Conservation (phyloP, 2,329 filamentous ascomycete genomes). For the Alternaria angustiovoidea region DNA sequence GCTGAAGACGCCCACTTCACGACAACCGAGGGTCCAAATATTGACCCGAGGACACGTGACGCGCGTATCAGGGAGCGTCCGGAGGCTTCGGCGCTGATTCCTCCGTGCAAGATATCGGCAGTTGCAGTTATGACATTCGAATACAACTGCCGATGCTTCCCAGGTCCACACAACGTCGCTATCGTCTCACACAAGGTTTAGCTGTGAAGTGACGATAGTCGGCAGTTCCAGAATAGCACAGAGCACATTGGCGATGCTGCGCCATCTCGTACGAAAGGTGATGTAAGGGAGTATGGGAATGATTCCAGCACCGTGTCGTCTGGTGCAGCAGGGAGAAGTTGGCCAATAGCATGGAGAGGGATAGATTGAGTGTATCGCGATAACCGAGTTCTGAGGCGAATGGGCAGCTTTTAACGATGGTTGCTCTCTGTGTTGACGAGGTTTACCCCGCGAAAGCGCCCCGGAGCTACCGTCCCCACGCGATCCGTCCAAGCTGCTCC, state of each 20-base stretch:
- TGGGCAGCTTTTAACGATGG: conserved; percentile 4
- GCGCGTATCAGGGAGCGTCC: background rate
- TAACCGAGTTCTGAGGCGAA: conserved; percentile 16
- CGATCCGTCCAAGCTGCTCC: conserved; percentile 16
- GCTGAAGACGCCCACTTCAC: background rate
- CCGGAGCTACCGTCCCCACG: conserved; percentile 18
- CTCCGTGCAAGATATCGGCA: conserved; percentile 21
- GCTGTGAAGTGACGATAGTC: conserved; percentile 10
- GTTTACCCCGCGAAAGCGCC: conserved; percentile 18
- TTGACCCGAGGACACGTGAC: conserved; percentile 11
- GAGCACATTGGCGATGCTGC: conserved; percentile 4
- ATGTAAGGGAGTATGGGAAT: conserved; percentile 11
- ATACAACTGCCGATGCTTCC: conserved; percentile 27
- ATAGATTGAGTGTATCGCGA: conserved; percentile 8
- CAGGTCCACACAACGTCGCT: conserved; percentile 18
- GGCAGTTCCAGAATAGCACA: conserved; percentile 28
- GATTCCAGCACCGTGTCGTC: background rate
- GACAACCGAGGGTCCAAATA: background rate
- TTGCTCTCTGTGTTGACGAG: conserved; percentile 8
- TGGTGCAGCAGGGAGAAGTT: background rate
- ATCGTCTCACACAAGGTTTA: conserved; percentile 17
- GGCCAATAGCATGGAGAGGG: background rate
- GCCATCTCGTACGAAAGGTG: background rate
- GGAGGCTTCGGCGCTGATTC: conserved; percentile 2
- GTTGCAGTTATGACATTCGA: conserved; percentile 22